These are phyloP conservation scores for Naematelia aurantialba DNA, from an alignment of 768 basidiomycete species.

Conservation along the genomic window DNA sequence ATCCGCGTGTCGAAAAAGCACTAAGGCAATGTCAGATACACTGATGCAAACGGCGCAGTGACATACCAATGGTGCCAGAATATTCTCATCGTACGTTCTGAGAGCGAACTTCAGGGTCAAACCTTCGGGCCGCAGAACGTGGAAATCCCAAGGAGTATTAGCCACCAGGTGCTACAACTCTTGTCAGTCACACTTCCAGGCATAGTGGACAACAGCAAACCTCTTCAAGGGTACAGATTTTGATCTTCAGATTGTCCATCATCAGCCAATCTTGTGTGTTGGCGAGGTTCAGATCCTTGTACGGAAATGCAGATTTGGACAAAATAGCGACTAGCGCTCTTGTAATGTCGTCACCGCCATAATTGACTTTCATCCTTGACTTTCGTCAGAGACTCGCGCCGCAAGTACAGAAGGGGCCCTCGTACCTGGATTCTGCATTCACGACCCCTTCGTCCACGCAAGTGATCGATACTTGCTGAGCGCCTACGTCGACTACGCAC, in stretches of 20 bases:
- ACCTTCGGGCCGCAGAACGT: slow-evolving; percentile 70
- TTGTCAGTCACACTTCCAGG: not conserved
- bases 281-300: slow-evolving; percentile 72
- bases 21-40: slow-evolving; percentile 52
- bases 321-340: slow-evolving; percentile 78
- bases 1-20: slow-evolving; percentile 89
- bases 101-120: slow-evolving; percentile 82
- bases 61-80: slow-evolving; percentile 85
- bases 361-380: slow-evolving; percentile 63
- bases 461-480: slow-evolving; percentile 73
- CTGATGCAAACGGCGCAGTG: not conserved
- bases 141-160: slow-evolving; percentile 83
- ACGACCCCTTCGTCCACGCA: slow-evolving; percentile 94
- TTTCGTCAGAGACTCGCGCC: not conserved
- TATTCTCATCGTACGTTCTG: slow-evolving; percentile 90
- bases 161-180: slow-evolving; percentile 73
- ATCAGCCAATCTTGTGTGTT: slow-evolving; percentile 81
- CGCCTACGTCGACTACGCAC: slow-evolving; percentile 93
- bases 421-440: slow-evolving; percentile 77
- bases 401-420: slow-evolving; percentile 4
- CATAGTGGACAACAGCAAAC: slow-evolving; percentile 54
- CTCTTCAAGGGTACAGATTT: slow-evolving; percentile 80
- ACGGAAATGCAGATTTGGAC: slow-evolving; percentile 78
- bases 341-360: slow-evolving; percentile 94
- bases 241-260: slow-evolving; percentile 84